These are phyloP conservation scores for Achaetomiella virescens DNA, from an alignment of 495 filamentous ascomycete species.

Conservation along the genomic window DNA sequence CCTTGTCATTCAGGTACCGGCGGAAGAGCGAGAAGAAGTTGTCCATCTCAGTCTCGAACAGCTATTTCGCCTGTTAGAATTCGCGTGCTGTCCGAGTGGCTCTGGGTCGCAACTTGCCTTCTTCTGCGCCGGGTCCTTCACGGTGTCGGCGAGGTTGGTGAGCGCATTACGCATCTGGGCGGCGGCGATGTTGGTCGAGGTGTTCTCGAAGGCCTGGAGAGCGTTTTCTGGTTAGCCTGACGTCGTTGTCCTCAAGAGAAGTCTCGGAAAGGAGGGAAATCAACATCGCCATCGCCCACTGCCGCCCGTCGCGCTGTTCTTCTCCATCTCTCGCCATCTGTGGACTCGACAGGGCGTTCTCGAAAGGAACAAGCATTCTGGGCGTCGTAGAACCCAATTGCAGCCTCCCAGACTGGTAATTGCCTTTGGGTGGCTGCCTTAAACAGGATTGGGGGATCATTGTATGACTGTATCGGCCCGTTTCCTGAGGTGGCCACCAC, in stretches of 20 bases:
- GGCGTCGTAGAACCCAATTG: not conserved
- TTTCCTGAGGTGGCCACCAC: not conserved
- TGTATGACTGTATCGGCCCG: not conserved
- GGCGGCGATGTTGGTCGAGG: slow-evolving; percentile 93
- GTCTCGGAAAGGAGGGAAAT: not conserved
- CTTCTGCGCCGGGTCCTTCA: slow-evolving; percentile 76
- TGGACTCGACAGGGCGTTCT: not conserved
- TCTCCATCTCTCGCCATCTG: not conserved
- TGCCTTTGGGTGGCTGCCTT: not conserved
- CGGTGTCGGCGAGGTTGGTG: slow-evolving; percentile 84
- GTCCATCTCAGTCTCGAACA: slow-evolving; percentile 99
- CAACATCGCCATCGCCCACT: slow-evolving; percentile 1
- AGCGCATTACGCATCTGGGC: slow-evolving; percentile 98
- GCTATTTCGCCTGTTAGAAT: slow-evolving; percentile 31
- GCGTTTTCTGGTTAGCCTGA: slow-evolving; percentile 12
- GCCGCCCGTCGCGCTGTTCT: not conserved
- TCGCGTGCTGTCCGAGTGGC: not conserved
- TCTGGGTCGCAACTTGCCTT: slow-evolving; percentile 47
- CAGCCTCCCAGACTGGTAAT: not conserved
- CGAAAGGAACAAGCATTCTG: not conserved
- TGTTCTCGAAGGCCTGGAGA: slow-evolving; percentile 92
- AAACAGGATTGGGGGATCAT: no score
- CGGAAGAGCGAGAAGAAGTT: slow-evolving; percentile 99
- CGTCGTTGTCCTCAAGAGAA: not conserved
- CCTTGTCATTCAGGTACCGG: slow-evolving; percentile 96